phyloP scores from a whole-genome alignment of 805 yeast genomes.

The Pichia rugopelliculosa region DNA sequence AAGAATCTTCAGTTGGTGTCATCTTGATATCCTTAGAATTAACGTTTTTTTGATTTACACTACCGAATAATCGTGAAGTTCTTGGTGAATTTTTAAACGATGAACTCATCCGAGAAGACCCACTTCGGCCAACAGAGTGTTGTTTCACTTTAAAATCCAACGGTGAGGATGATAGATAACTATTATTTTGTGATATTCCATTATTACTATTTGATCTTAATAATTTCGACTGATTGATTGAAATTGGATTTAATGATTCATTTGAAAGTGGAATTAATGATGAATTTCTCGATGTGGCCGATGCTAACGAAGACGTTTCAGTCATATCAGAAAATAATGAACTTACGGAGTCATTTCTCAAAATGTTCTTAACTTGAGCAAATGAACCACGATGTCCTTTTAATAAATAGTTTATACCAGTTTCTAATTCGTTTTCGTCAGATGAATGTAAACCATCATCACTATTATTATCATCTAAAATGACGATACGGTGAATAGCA shows the following conservation, averaged over 20 bases:
- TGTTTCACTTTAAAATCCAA: conserved; percentile 21
- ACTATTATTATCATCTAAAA: not conserved
- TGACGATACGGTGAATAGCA: not conserved
- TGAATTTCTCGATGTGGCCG: conserved; percentile 15
- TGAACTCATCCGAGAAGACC: conserved; percentile 19
- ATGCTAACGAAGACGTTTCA: conserved; percentile 19
- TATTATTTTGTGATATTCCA: not conserved
- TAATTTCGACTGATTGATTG: conserved; percentile 8
- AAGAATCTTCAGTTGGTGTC: conserved; percentile 3
- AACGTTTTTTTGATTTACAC: conserved; percentile 2
- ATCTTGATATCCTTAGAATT: not conserved
- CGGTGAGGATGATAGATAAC: conserved; percentile 20
- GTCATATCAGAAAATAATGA: conserved; percentile 28
- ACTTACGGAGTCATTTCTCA: conserved; percentile 20
- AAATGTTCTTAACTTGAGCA: conserved; percentile 24
- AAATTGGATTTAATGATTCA: conserved; percentile 5
- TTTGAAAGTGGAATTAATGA: conserved; percentile 6
- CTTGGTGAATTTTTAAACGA: conserved; percentile 25
- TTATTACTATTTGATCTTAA: conserved; percentile 5
- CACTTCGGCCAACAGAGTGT: conserved; percentile 15
- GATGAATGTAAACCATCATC: not conserved
- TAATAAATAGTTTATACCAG: conserved; percentile 21
- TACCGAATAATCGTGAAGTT: conserved; percentile 10
- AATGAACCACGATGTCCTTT: conserved; percentile 32
- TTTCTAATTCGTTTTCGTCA: conserved; percentile 14